Base-by-base conservation (phyloP, 2,329 filamentous ascomycete species). In the Lachnum nothofagi region DNA sequence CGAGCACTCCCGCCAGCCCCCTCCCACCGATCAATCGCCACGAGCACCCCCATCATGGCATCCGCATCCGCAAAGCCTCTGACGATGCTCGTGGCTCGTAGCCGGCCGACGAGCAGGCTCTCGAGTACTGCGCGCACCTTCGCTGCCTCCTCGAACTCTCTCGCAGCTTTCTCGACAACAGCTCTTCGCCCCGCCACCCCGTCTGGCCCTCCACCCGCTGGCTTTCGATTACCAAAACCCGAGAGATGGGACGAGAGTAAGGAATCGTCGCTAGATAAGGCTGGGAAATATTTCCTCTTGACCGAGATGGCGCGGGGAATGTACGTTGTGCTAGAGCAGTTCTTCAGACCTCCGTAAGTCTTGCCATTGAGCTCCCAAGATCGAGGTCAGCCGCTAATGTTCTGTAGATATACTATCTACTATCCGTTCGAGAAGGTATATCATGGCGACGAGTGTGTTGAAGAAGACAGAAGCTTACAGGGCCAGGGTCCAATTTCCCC, bases 251-350 rank as follows among this genome's bases (percentile, higher is more conserved):
- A 94, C 60, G 80, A 94, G 70, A 78, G 83, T 57, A 76, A 79
- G 55, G 89, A 95, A 68, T 82, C 78, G 57, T 80, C 86, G 29
- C 73, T 94, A 60, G 89, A 96, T 72, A 86, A 85, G 69, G 78
- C 89, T 56, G 90, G 88, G 61, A 93, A 91, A 68, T 97, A 90
- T 77, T 98, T 98, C 74, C 79, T 98, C 67, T 75, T 97, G 77
- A 84, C 87, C 46, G 93, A 98, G 78, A 93, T 97, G 86, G 79
- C 88, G 69, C 83, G 93, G 66, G 93, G 93, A 71, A 97, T 98
- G 93, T 98, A 96, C 67, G 84, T 98, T 60, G 82, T 93, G 71
- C 68, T 98, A 67, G 93, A 98, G 80, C 91, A 98, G 76, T 98
- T 86, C 80, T 97, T 98, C 78, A 79, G 93, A 70, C 89, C 91